These are phyloP conservation scores for Xylaria sp. DNA, from an alignment of 2,329 filamentous ascomycete species.

Conservation along the genomic window DNA sequence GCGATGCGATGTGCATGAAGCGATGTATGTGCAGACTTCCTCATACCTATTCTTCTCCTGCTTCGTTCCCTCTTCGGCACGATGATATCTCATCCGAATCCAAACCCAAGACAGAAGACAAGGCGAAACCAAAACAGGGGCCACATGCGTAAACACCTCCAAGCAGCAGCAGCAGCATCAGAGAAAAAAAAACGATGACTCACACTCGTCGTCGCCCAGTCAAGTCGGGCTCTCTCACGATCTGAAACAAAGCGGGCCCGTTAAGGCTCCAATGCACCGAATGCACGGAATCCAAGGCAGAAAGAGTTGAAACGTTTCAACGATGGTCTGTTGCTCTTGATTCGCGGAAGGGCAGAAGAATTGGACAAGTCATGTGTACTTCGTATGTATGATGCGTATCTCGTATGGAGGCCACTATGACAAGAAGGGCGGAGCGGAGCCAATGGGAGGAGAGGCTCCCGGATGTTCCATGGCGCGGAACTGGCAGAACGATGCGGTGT, in stretches of 20 bases:
- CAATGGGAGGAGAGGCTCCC: too few relatives aligned
- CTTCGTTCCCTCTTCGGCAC: too few relatives aligned
- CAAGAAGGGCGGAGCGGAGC: too few relatives aligned
- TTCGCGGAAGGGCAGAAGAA: not conserved
- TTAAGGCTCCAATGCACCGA: conserved; percentile 16
- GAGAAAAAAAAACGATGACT: not conserved
- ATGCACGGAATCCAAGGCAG: conserved; percentile 17
- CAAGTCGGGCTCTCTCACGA: conserved; percentile 5
- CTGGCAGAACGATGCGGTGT: conserved; percentile 13
- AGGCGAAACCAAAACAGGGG: not conserved
- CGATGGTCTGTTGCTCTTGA: not conserved
- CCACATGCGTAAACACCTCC: not conserved
- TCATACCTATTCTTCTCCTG: too few relatives aligned
- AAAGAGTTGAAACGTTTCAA: conserved; percentile 25
- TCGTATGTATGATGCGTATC: not conserved
- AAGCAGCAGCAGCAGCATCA: not conserved
- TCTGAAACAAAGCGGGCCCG: conserved; percentile 23
- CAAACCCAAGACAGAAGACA: not conserved
- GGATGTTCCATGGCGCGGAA: not conserved
- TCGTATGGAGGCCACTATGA: too few relatives aligned
- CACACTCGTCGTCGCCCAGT: not conserved
- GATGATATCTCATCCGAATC: too few relatives aligned
- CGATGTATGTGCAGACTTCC: too few relatives aligned
- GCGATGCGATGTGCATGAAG: too few relatives aligned
- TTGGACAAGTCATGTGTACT: conserved; percentile 5